Base-by-base conservation (phyloP, 495 filamentous ascomycete species). In the Extremus antarcticus region DNA sequence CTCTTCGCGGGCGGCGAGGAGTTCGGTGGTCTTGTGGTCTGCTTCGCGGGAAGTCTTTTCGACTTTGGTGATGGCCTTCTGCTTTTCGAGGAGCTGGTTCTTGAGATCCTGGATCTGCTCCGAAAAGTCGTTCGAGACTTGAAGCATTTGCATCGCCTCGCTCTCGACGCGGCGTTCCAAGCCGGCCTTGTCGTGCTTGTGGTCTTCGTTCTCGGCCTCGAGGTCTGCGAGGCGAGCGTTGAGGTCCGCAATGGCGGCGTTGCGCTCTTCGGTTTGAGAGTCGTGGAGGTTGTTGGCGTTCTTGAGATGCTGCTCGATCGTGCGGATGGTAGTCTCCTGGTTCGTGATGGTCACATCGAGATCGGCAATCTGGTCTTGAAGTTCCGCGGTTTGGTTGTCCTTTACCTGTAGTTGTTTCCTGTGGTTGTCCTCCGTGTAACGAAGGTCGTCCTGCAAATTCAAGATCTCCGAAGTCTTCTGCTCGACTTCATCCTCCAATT, bases 121-220 rank as follows among this genome's bases (percentile, higher is more conserved):
- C 1, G 55, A 43, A 11, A 47, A 47, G 10, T 43, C 43, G 48
- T 56, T 59, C 39, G 54, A 47, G 22, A 63, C 16, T 1, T 59
- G 43, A 11, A 63, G 51, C 59, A 63, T 58, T 0, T 24, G 20
- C 23, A 60, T 60, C 2, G 63, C 63, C 32, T 65, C 59, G 1
- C 51, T 24, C 20, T 62, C 45, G 25, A 65, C 59, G 17, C 60
- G 52, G 24, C 51, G 47, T 47, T 62, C 63, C 13, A 65, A 52
- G 22, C 56, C 40, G 0, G 35, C 41, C 19, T 49, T 54, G 1
- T 56, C 40, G n/a, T 24, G 23, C 13, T 39, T 51, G n/a, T 62
- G 56, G 1, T 56, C 56, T 2, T 23, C 22, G 9, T n/a, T 19
- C n/a, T 22, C 20, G 22, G 22, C 32, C 13, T 48, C 35, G 19